These are phyloP conservation scores for Cyclotella cryptica DNA, from an alignment of 108 stramenopile genomes.

Conservation along the genomic window DNA sequence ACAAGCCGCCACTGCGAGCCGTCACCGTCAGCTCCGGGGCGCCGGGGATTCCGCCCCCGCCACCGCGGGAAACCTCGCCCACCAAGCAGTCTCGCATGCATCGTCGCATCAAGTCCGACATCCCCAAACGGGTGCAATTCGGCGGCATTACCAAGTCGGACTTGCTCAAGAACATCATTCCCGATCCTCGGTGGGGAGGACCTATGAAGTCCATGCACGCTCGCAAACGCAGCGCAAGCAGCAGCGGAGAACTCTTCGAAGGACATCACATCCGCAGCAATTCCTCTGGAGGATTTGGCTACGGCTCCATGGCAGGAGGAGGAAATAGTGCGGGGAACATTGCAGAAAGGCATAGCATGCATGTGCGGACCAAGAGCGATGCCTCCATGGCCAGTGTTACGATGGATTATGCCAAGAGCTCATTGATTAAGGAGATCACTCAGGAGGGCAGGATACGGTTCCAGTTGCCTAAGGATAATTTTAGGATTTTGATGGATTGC, in stretches of 20 bases:
- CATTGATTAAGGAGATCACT: slow-evolving; percentile 67
- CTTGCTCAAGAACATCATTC: slow-evolving; percentile 44
- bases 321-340: background rate
- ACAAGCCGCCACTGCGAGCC: slow-evolving; percentile 16
- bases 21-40: background rate
- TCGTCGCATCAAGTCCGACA: slow-evolving; percentile 45
- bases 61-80: background rate
- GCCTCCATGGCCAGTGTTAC: slow-evolving; percentile 31
- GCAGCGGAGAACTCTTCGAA: slow-evolving; percentile 10
- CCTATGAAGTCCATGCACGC: slow-evolving; percentile 23
- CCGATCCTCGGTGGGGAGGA: slow-evolving; percentile 48
- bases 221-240: slow-evolving; percentile 27
- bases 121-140: slow-evolving; percentile 19
- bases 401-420: slow-evolving; percentile 69
- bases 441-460: slow-evolving; percentile 60
- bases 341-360: slow-evolving; percentile 7
- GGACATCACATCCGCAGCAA: background rate
- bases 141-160: slow-evolving; percentile 40
- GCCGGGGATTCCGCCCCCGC: background rate
- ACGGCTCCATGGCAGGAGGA: slow-evolving; percentile 4
- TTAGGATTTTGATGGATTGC: slow-evolving; percentile 66
- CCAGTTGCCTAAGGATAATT: slow-evolving; percentile 68
- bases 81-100: slow-evolving; percentile 1
- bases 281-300: background rate
- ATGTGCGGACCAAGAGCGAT: slow-evolving; percentile 38